Conservation (phyloP, 2,329 filamentous ascomycete species). For the Aspergillus cejpii region DNA sequence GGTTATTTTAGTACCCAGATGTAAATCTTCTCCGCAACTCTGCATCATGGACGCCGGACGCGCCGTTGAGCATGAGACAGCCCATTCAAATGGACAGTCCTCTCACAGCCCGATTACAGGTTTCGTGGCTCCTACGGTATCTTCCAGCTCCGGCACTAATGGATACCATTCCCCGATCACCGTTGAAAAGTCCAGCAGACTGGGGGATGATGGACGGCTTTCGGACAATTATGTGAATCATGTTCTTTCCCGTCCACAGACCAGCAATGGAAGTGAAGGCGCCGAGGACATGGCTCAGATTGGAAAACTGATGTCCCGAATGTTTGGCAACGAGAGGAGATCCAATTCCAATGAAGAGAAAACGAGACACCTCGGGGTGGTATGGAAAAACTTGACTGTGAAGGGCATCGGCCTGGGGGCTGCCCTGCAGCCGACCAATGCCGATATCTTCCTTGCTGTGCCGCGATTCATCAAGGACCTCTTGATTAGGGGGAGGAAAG, state of each 20-base stretch:
- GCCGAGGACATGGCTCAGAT: conserved; percentile 29
- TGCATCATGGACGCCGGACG: conserved; percentile 2
- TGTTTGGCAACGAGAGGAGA: conserved; percentile 62
- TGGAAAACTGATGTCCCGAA: conserved; percentile 55
- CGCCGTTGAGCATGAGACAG: neutral
- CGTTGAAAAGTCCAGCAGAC: conserved; percentile 4
- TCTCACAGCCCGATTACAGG: neutral
- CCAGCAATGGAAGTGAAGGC: conserved; percentile 17
- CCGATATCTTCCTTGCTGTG: conserved; percentile 50
- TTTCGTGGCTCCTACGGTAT: neutral
- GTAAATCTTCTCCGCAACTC: neutral
- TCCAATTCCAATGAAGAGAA: conserved; percentile 63
- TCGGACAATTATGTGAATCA: conserved; percentile 15
- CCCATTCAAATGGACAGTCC: neutral
- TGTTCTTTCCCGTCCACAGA: conserved; percentile 25
- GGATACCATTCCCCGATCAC: conserved; percentile 10
- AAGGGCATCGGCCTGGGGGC: conserved; percentile 63
- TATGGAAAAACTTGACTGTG: conserved; percentile 65
- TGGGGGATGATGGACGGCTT: conserved; percentile 3
- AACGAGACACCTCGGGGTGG: conserved; percentile 61
- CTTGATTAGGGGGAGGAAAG: conserved; percentile 30
- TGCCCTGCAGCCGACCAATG: conserved; percentile 51
- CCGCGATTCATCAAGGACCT: conserved; percentile 45
- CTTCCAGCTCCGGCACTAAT: neutral
- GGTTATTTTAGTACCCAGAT: no score